A percentile compares a stretch with the other conserved stretches of the same genome.
phyloP scores from a whole-genome alignment of 257 asterid species.

The Ocimum tenuiflorum region DNA sequence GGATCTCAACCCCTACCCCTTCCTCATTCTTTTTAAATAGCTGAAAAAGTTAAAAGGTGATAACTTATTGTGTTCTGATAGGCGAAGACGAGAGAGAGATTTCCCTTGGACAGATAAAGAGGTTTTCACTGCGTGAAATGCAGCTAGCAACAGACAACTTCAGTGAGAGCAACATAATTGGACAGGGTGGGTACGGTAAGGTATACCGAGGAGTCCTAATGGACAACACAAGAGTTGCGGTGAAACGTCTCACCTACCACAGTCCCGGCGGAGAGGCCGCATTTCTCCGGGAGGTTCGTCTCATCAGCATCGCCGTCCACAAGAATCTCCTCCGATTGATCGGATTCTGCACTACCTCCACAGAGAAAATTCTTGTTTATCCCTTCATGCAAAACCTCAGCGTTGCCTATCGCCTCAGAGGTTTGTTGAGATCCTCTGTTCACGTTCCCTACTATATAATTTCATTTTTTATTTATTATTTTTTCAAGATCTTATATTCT shows the following conservation, averaged over 20 bases:
- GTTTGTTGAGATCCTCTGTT: too few relatives aligned
- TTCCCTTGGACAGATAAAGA: conserved; percentile 62
- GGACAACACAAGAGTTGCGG: conserved; percentile 63
- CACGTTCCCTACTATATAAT: too few relatives aligned
- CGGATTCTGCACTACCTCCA: conserved; percentile 69
- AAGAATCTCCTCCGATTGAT: conserved; percentile 69
- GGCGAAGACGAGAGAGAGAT: conserved; percentile 70
- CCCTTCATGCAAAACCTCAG: conserved; percentile 90
- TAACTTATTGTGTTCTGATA: neutral
- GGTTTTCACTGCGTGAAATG: conserved; percentile 73
- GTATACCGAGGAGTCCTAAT: conserved; percentile 63
- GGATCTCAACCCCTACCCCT: too few relatives aligned
- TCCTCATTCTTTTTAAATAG: too few relatives aligned
- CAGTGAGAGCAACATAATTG: conserved; percentile 55
- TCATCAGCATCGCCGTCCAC: conserved; percentile 85
- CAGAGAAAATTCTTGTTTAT: conserved; percentile 77
- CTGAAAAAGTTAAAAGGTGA: too few relatives aligned
- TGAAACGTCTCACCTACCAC: conserved; percentile 62
- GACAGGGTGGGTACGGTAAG: conserved; percentile 91
- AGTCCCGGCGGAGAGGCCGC: conserved; percentile 94
- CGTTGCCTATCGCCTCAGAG: conserved; percentile 81
- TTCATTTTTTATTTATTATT: too few relatives aligned
- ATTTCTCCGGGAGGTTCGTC: conserved; percentile 62
- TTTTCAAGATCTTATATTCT: too few relatives aligned
- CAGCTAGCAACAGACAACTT: conserved; percentile 74